phyloP scores from a whole-genome alignment of 2,329 filamentous ascomycete genomes.

The Dactylellina leptospora region DNA sequence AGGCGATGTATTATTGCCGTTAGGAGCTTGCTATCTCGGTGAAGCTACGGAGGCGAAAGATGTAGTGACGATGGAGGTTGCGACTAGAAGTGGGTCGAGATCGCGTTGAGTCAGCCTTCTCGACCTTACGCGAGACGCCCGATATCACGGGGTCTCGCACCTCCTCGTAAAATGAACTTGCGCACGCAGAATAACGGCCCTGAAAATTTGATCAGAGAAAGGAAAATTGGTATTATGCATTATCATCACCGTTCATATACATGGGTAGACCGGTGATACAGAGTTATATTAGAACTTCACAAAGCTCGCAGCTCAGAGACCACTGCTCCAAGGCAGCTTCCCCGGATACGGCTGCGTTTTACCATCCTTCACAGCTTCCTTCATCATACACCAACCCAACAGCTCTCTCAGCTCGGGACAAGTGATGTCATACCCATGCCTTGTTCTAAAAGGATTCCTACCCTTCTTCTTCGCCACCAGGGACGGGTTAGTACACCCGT shows the following conservation, averaged over 20 bases:
- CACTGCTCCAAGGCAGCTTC: conserved; percentile 50
- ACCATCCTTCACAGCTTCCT: conserved; percentile 36
- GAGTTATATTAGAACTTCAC: neutral
- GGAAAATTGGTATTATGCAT: neutral
- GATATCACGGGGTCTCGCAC: conserved; percentile 30
- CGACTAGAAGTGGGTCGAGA: neutral
- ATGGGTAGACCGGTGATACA: neutral
- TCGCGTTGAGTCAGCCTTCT: conserved; percentile 28
- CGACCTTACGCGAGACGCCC: conserved; percentile 12
- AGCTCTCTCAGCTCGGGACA: conserved; percentile 53
- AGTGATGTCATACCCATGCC: conserved; percentile 54
- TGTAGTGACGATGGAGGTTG: neutral
- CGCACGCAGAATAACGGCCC: neutral
- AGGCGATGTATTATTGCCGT: neutral
- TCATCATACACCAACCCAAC: conserved; percentile 53
- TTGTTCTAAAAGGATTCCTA: conserved; percentile 58
- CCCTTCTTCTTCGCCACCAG: conserved; percentile 58
- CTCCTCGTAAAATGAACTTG: too few species aligned
- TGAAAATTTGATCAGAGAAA: neutral
- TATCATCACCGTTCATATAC: neutral
- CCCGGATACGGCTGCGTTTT: conserved; percentile 50
- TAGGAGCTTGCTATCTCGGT: neutral
- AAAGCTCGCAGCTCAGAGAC: neutral
- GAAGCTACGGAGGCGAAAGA: neutral
- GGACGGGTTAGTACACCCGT: conserved; percentile 54